Percentiles rank a stretch among this genome's conserved stretches.
These are phyloP conservation scores for Ceratocystis diversiconidia DNA, from an alignment of 2,329 filamentous ascomycete species.

Conservation along the genomic window DNA sequence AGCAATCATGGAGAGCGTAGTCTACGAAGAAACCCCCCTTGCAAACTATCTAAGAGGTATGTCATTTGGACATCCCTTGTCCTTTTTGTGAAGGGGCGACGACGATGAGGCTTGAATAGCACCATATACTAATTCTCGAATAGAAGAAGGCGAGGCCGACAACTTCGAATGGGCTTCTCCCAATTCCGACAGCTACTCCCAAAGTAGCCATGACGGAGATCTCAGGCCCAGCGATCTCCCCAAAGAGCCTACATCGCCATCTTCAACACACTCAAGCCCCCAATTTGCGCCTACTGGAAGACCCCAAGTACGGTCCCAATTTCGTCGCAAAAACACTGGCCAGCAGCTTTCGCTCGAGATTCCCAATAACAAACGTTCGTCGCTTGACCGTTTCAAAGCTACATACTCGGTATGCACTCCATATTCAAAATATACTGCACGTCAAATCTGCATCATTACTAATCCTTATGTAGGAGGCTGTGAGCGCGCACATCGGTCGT, in stretches of 20 bases:
- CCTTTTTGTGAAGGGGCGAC: background rate
- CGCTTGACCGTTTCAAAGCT: slow-evolving; percentile 33
- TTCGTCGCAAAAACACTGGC: slow-evolving; percentile 34
- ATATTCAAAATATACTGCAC: background rate
- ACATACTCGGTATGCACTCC: slow-evolving; percentile 36
- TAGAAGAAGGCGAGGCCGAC: slow-evolving; percentile 38
- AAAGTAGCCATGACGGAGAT: slow-evolving; percentile 22
- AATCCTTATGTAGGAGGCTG: slow-evolving; percentile 38
- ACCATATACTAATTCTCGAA: slow-evolving; percentile 18
- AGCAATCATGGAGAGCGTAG: slow-evolving; percentile 62
- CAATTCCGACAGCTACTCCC: slow-evolving; percentile 23
- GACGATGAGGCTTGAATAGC: slow-evolving; percentile 11
- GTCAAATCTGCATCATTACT: background rate
- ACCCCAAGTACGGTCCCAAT: slow-evolving; percentile 39
- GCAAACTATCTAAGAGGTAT: slow-evolving; percentile 80
- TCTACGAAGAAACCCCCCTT: slow-evolving; percentile 76
- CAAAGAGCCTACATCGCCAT: slow-evolving; percentile 25
- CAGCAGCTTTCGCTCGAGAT: slow-evolving; percentile 31
- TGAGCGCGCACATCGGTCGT: slow-evolving; percentile 58
- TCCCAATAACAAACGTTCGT: slow-evolving; percentile 23
- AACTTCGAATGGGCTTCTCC: slow-evolving; percentile 34
- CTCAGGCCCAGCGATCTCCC: slow-evolving; percentile 19
- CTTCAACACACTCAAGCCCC: slow-evolving; percentile 35
- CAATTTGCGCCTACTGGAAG: slow-evolving; percentile 44
- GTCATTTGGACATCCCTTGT: slow-evolving; percentile 19